Percentiles rank a stretch among this genome's conserved stretches.
phyloP scores from a whole-genome alignment of 1,284 basidiomycete species.

The Thelephora terrestris region DNA sequence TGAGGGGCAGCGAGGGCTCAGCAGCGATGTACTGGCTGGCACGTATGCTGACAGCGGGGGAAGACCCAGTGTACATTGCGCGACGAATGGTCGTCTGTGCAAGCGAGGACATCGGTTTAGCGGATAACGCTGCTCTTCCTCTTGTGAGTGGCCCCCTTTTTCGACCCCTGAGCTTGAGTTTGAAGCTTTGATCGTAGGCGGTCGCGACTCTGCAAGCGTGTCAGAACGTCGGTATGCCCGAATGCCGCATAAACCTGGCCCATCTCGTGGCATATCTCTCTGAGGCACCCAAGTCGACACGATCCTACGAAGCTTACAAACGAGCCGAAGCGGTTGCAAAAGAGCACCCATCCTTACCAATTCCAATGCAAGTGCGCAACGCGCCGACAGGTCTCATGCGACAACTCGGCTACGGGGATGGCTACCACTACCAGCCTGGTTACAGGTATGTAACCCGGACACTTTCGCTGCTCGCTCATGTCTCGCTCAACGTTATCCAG shows the following conservation, averaged over 20 bases:
- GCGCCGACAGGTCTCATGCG: conserved; percentile 82
- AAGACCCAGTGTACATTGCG: conserved; percentile 82
- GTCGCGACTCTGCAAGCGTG: conserved; percentile 74
- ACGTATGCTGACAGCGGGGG: conserved; percentile 75
- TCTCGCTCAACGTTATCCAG: conserved; percentile 21
- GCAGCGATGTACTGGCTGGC: conserved; percentile 89
- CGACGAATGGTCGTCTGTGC: conserved; percentile 77
- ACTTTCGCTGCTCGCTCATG: neutral
- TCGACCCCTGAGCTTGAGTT: neutral
- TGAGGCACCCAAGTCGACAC: conserved; percentile 77
- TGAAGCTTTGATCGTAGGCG: conserved; percentile 35
- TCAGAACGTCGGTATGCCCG: conserved; percentile 79
- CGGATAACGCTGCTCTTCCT: conserved; percentile 62
- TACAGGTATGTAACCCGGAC: conserved; percentile 41
- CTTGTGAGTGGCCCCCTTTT: conserved; percentile 35
- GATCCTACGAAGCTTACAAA: conserved; percentile 72
- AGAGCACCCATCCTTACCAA: conserved; percentile 40
- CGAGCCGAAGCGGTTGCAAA: conserved; percentile 57
- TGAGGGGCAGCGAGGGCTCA: conserved; percentile 70
- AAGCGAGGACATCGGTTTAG: conserved; percentile 81
- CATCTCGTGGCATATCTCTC: conserved; percentile 78
- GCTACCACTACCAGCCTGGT: conserved; percentile 73
- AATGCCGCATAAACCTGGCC: conserved; percentile 68
- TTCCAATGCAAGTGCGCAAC: conserved; percentile 79
- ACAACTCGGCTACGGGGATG: conserved; percentile 64